Base-by-base conservation (phyloP, 73 alveolate species). In the Loxodes magnus region DNA sequence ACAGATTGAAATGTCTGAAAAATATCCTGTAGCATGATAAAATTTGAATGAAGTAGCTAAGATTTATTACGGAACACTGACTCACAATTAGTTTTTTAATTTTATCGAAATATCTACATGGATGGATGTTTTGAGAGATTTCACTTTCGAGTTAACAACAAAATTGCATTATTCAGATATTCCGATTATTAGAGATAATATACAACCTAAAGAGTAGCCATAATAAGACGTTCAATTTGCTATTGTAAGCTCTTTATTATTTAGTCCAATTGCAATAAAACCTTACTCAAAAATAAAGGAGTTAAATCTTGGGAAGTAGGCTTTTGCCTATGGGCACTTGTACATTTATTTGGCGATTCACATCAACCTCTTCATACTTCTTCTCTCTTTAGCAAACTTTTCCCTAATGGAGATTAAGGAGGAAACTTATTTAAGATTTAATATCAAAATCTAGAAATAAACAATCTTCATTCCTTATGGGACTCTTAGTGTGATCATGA, bases 361-460 rank as follows among this genome's bases (percentile, higher is more conserved):
- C 90, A 77, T 43, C 84, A 77, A 49, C 90, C 90, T n/a, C 67
- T 77, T 5, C 90, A 77, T 36, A 19, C 63, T 12, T 25, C 76
- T 4, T 5, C 69, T 3, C 17, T 50, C 10, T 50, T 39, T 44
- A 59, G 48, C 22, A 12, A 36, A 30, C 14, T 4, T 5, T 61
- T 58, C 72, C 90, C 84, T 4, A 56, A 23, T 2, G 79, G 84
- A 4, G 90, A 76, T 31, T n/a, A 10, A 19, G 79, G 84, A 2
- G 90, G 90, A 1, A 76, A 69, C 39, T 25, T 17, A 16, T 76
- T 69, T 43, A 38, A 10, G n/a, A n/a, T n/a, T n/a, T n/a, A n/a
- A n/a, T n/a, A n/a, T n/a, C n/a, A n/a, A n/a, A n/a, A n/a, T n/a
- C n/a, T n/a, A n/a, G n/a, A n/a, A n/a, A n/a, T n/a, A n/a, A n/a